Conservation (phyloP, 106 monocot species). For the Dendrobium nobile region DNA sequence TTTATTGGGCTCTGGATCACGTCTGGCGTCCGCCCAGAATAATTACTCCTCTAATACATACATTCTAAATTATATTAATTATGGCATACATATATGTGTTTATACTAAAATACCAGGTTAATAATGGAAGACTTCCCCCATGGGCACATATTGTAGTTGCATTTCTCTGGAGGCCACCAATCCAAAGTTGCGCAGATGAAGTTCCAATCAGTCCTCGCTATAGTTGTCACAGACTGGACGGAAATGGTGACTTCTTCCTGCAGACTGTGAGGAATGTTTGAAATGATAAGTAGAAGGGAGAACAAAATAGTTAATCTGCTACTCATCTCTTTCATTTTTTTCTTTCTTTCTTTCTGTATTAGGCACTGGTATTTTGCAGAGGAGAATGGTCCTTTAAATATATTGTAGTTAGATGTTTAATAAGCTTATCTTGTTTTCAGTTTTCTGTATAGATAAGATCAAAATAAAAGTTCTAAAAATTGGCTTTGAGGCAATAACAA, state of each 20-base stretch:
- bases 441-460: too few species aligned
- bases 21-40: too few species aligned
- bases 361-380: not conserved
- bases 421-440: too few species aligned
- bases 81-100: not conserved
- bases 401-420: too few species aligned
- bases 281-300: not conserved
- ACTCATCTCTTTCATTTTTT: not conserved
- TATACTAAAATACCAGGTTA: constrained; percentile 29
- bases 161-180: constrained; percentile 52
- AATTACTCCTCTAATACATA: too few species aligned
- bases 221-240: not conserved
- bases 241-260: constrained; percentile 14
- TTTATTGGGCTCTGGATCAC: too few species aligned
- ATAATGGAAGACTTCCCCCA: constrained; percentile 35
- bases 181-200: constrained; percentile 42
- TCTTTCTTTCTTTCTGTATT: not conserved
- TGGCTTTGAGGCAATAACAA: too few species aligned
- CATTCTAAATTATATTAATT: too few species aligned
- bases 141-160: constrained; percentile 32
- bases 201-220: constrained; percentile 22
- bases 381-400: not conserved
- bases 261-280: not conserved
- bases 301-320: not conserved
- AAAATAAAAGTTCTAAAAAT: too few species aligned